Conservation (phyloP, 768 basidiomycete genomes). For the Calocybe gangraenosa region DNA sequence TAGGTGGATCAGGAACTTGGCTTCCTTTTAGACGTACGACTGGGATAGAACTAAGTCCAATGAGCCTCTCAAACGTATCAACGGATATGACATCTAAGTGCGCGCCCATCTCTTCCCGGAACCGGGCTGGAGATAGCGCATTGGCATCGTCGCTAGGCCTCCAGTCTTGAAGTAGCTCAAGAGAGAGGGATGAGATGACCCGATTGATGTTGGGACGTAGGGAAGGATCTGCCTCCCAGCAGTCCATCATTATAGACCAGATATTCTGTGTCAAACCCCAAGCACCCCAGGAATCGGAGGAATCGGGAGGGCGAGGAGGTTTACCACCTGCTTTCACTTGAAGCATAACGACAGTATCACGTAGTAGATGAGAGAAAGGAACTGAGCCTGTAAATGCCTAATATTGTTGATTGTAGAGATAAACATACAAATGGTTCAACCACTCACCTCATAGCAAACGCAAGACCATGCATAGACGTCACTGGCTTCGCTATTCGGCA, state of each 20-base stretch:
- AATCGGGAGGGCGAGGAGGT: not conserved
- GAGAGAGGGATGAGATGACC: not conserved
- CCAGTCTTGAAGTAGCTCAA: not conserved
- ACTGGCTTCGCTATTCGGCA: not conserved
- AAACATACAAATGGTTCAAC: no score
- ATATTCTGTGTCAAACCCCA: constrained; percentile 1
- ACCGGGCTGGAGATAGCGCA: no score
- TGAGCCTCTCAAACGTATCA: no score
- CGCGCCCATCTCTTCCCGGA: no score
- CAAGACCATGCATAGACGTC: constrained; percentile 1
- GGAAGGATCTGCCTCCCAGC: not conserved
- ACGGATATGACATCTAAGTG: no score
- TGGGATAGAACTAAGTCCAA: no score
- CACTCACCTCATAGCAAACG: not conserved
- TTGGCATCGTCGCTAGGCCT: no score
- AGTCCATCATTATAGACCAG: constrained; percentile 1
- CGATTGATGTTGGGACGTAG: not conserved
- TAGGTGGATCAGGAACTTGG: no score
- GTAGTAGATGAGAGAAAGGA: not conserved
- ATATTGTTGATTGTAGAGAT: not conserved
- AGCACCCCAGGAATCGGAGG: not conserved
- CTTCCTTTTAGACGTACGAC: no score
- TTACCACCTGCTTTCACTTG: not conserved
- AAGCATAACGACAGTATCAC: not conserved
- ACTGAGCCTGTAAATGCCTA: not conserved